A percentile compares a stretch with the other conserved stretches of the same genome.
phyloP scores from a whole-genome alignment of 2,329 filamentous ascomycete genomes.

The Fusarium tjaetaba region DNA sequence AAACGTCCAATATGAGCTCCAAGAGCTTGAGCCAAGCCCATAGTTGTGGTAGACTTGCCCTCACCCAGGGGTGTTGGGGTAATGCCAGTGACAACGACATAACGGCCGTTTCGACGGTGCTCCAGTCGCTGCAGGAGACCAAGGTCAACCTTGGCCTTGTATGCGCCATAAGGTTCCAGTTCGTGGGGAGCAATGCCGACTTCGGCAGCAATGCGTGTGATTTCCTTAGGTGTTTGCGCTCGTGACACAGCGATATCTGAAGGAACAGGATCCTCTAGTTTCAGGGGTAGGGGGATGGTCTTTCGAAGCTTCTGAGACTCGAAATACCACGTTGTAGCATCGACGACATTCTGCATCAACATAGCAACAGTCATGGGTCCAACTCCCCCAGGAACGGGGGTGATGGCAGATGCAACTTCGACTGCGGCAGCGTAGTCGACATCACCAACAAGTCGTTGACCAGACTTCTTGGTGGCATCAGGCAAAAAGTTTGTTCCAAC shows the following conservation, averaged over 20 bases:
- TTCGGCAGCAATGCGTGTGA: conserved; percentile 85
- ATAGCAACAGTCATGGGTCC: conserved; percentile 99
- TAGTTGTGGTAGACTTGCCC: conserved; percentile 97
- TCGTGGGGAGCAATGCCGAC: conserved; percentile 89
- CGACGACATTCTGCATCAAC: conserved; percentile 94
- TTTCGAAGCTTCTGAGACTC: conserved; percentile 83
- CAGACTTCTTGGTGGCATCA: conserved; percentile 90
- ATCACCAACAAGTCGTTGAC: conserved; percentile 91
- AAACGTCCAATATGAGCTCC: conserved; percentile 88
- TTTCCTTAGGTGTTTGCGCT: conserved; percentile 89
- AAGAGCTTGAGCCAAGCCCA: conserved; percentile 92
- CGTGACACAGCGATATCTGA: conserved; percentile 94
- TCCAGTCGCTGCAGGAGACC: conserved; percentile 82
- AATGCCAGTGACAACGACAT: conserved; percentile 93
- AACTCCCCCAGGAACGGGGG: conserved; percentile 94
- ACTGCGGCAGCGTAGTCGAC: conserved; percentile 89
- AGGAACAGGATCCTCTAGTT: conserved; percentile 83
- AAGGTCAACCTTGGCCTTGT: conserved; percentile 96
- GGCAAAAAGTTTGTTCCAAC: conserved; percentile 97
- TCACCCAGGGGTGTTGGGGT: conserved; percentile 96
- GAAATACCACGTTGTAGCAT: conserved; percentile 83
- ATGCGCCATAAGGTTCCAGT: conserved; percentile 91
- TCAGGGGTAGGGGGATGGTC: conserved; percentile 85
- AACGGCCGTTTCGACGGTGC: conserved; percentile 88
- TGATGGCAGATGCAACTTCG: conserved; percentile 91